These are phyloP conservation scores for Azolla pinnata DNA, from an alignment of 75 land plant genomes.

Conservation along the genomic window DNA sequence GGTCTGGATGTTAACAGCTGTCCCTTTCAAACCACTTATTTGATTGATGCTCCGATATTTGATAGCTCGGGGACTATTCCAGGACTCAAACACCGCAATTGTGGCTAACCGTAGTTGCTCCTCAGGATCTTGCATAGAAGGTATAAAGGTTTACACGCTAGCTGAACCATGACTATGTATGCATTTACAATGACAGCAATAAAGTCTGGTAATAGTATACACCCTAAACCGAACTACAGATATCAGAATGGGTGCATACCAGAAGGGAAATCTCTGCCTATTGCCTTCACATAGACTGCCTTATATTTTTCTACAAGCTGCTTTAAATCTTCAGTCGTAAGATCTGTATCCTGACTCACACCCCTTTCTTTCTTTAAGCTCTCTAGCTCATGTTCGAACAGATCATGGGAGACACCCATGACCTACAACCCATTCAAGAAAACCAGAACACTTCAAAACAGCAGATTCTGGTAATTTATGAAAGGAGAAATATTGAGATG, in stretches of 20 bases:
- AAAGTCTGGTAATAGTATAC: too few species aligned
- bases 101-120: constrained; percentile 69
- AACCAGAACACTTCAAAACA: background rate
- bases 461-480: background rate
- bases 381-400: constrained; percentile 82
- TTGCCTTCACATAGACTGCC: constrained; percentile 62
- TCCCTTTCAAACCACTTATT: constrained; percentile 79
- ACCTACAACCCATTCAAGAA: constrained; percentile 40
- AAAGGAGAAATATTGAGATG: background rate
- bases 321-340: constrained; percentile 75
- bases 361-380: constrained; percentile 55
- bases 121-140: constrained; percentile 83
- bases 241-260: too few species aligned
- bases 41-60: constrained; percentile 94
- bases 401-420: constrained; percentile 76
- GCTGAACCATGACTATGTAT: too few species aligned
- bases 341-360: constrained; percentile 61
- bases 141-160: too few species aligned
- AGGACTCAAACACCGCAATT: constrained; percentile 87
- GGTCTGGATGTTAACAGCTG: constrained; percentile 89
- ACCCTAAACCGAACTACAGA: too few species aligned
- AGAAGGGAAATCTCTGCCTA: constrained; percentile 76
- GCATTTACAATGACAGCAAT: too few species aligned
- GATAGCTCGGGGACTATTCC: constrained; percentile 89
- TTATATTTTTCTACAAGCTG: constrained; percentile 79